phyloP scores from a whole-genome alignment of 176 grass and related monocot genomes.

The Otatea glauca region DNA sequence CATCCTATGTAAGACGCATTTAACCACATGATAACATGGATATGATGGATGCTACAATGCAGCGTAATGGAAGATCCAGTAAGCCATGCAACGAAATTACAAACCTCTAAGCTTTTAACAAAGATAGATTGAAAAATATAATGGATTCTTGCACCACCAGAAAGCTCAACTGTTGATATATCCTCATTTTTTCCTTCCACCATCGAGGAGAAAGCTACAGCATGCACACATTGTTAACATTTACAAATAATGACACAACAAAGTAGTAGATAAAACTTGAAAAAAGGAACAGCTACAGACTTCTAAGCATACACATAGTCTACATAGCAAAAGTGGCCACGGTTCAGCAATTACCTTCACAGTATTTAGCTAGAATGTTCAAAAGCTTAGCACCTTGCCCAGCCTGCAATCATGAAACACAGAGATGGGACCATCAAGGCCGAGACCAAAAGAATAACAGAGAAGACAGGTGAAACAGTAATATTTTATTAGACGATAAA shows the following conservation, averaged over 20 bases:
- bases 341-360: constrained; percentile 71
- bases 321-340: background rate
- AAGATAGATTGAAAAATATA: constrained; percentile 98
- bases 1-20: constrained; percentile 60
- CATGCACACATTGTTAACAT: constrained; percentile 38
- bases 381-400: constrained; percentile 88
- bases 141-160: constrained; percentile 95
- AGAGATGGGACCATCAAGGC: constrained; percentile 31
- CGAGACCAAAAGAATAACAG: constrained; percentile 32
- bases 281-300: background rate
- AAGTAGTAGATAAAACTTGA: constrained; percentile 19
- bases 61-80: background rate
- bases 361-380: constrained; percentile 98
- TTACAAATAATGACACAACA: constrained; percentile 34
- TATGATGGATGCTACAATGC: constrained; percentile 1
- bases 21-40: background rate
- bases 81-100: constrained; percentile 21
- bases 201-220: constrained; percentile 87
- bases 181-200: constrained; percentile 98
- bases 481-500: constrained; percentile 6
- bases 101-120: constrained; percentile 96
- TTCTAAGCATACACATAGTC: background rate
- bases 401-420: constrained; percentile 57
- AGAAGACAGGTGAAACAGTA: background rate
- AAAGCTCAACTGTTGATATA: constrained; percentile 88